Percentiles rank a stretch among this genome's conserved stretches.
Evolutionary conservation across 495 filamentous ascomycete genomes (phyloP).

Genomic region (Monascus purpureus): DNA sequence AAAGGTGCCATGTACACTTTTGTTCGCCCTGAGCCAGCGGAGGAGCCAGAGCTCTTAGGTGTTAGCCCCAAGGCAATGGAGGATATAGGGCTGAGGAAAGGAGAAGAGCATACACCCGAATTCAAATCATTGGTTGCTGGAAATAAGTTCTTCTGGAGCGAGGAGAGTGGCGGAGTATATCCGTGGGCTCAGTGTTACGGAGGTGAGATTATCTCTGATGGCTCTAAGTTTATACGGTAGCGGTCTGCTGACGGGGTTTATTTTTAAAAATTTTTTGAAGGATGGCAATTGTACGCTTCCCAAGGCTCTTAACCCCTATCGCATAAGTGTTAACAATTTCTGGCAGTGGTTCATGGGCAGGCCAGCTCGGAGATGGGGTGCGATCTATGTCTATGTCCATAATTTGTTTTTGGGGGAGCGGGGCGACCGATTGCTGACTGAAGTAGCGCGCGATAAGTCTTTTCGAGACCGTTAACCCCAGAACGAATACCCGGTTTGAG

Average conservation of each 20-base stretch:
- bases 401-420: neutral
- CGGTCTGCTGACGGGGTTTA: too few species aligned
- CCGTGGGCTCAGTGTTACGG: conserved; percentile 99
- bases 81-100: conserved; percentile 57
- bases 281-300: conserved; percentile 40
- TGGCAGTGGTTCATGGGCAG: conserved; percentile 67
- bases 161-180: conserved; percentile 58
- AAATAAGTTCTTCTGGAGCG: conserved; percentile 52
- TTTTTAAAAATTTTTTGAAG: conserved; percentile 15
- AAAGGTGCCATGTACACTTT: conserved; percentile 79
- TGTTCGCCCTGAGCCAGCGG: conserved; percentile 60
- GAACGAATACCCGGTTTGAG: conserved; percentile 62
- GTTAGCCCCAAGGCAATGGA: conserved; percentile 62
- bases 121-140: conserved; percentile 68
- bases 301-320: too few species aligned
- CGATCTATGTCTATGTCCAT: conserved; percentile 4
- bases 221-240: too few species aligned
- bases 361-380: conserved; percentile 82
- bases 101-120: conserved; percentile 53
- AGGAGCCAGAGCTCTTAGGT: conserved; percentile 63
- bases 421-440: conserved; percentile 1
- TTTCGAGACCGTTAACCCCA: conserved; percentile 75
- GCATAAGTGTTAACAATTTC: conserved; percentile 9
- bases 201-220: conserved; percentile 27
- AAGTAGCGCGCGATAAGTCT: conserved; percentile 67